Conservation (phyloP, 2,329 filamentous ascomycete species). For the Akanthomyces dipterigenus region DNA sequence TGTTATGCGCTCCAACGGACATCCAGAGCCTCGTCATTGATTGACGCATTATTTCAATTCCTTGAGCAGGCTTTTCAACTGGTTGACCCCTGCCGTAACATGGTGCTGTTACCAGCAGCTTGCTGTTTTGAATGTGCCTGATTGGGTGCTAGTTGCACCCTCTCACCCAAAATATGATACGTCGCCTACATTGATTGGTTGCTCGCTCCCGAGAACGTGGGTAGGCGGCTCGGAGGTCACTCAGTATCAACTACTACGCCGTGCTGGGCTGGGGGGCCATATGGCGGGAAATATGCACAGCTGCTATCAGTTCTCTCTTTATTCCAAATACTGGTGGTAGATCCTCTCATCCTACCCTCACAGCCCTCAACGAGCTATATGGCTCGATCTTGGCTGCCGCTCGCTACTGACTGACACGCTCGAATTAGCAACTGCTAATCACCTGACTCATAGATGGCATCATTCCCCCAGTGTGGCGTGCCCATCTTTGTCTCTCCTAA, state of each 20-base stretch:
- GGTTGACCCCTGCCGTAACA: neutral
- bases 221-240: neutral
- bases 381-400: constrained; percentile 3
- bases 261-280: neutral
- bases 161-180: constrained; percentile 13
- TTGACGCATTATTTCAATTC: neutral
- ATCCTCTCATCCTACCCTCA: neutral
- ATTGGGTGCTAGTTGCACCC: constrained; percentile 14
- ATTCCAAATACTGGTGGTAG: constrained; percentile 4
- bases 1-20: neutral
- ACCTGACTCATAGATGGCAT: neutral
- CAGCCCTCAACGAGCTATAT: constrained; percentile 3
- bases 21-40: neutral
- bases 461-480: neutral
- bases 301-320: neutral
- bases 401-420: neutral
- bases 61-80: neutral
- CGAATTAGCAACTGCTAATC: neutral
- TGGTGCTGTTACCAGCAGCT: neutral
- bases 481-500: neutral
- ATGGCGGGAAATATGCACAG: neutral
- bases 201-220: constrained; percentile 3
- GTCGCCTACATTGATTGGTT: constrained; percentile 13
- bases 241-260: neutral
- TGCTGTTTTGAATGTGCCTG: constrained; percentile 10